Evolutionary conservation across 768 basidiomycete genomes (phyloP), one percentile per base, ranked within the genome.

Genomic region (Lactarius hengduanensis): DNA sequence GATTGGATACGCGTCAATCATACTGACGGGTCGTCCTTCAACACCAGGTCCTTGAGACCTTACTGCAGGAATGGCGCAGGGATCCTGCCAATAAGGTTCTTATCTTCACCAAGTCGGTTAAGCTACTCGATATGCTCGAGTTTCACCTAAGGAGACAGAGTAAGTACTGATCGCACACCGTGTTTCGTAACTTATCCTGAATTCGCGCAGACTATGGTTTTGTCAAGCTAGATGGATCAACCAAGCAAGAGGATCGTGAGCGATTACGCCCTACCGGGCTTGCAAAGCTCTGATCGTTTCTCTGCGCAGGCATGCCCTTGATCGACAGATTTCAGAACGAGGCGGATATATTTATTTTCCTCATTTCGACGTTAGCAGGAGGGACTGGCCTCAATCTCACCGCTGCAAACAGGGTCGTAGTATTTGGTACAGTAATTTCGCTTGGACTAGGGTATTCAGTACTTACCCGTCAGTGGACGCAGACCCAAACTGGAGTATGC

Each of bases 401-500:
- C 18, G 90, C 90, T 3, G 95, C 96, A 3, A 98, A 98, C 74
- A 95, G 92, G 77, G 96, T 97, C 26, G 91, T 95, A 32, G 91
- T 95, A 50, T 94, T 96, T 74, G 91, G 89, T 88, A 53, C 68
- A 71, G 62, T 38, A 18, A 18, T 43, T 47, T 30, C 34, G 4
- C 10, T 36, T 58, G 13, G 59, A n/a, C 22, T 16, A 30, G 11
- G 30, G 28, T 60, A 56, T 47, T 32, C 26, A 2, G 50, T 55
- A 20, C 57, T 45, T 15, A 45, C 43, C 26, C 13, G 30, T 57
- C 15, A 2, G 32, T 28, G 47, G 22, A 41, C 47, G 9, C 18
- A 91, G 93, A 96, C 78, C 94, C 96, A 4, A 93, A 94, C 70
- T 98, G 96, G 96, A 98, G 94, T 94, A 75, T 74, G 91, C 79